phyloP scores from a whole-genome alignment of 2,329 filamentous ascomycete species.

The Colletotrichum sidae region DNA sequence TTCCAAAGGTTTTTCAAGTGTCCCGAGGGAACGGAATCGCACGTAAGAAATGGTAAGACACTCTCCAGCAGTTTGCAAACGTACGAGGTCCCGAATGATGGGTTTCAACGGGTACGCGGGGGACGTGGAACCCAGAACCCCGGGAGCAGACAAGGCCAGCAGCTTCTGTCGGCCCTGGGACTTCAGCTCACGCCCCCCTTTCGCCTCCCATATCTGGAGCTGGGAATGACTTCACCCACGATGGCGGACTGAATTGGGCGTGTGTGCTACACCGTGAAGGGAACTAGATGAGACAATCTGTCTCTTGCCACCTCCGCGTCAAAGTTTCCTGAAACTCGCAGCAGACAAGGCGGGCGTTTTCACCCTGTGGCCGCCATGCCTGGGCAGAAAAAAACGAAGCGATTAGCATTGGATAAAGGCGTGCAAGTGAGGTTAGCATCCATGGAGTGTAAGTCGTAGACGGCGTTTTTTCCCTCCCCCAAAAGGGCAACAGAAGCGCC shows the following conservation, averaged over 20 bases:
- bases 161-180: too few species aligned
- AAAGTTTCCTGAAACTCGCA: neutral
- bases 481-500: neutral
- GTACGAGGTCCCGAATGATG: conserved; percentile 18
- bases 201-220: neutral
- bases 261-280: conserved; percentile 10
- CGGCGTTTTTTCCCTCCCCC: conserved; percentile 1
- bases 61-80: conserved; percentile 9
- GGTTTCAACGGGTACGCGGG: conserved; percentile 17
- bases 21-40: conserved; percentile 15
- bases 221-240: conserved; percentile 2
- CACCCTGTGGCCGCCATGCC: conserved; percentile 9
- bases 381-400: conserved; percentile 1
- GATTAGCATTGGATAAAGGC: neutral
- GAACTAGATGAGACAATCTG: conserved; percentile 22
- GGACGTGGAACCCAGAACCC: neutral
- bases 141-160: neutral
- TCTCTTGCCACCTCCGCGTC: conserved; percentile 3
- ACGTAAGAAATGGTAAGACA: conserved; percentile 24
- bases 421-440: neutral
- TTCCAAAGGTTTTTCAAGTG: neutral
- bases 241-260: neutral
- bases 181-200: conserved; percentile 1
- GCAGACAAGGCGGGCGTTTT: conserved; percentile 3
- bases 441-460: conserved; percentile 1